These are phyloP conservation scores for Zygnema circumcarinatum DNA, from an alignment of 139 green algal genomes.

Conservation along the genomic window DNA sequence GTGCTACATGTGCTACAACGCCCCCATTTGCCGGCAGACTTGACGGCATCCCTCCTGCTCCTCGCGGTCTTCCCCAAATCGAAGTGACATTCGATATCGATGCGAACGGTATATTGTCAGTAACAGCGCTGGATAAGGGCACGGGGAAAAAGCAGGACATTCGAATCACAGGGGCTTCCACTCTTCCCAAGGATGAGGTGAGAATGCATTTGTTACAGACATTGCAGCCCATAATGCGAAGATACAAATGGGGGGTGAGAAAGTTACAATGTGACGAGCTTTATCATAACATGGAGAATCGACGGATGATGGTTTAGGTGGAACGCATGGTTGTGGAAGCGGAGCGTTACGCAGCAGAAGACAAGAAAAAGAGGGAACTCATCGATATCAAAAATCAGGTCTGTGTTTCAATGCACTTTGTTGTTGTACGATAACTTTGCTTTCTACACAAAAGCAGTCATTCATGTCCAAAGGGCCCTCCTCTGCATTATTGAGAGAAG, in stretches of 20 bases:
- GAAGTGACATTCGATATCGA: constrained; percentile 99
- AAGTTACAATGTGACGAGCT: too few species aligned
- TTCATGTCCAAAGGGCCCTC: too few species aligned
- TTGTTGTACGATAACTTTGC: too few species aligned
- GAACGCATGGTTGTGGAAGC: constrained; percentile 83
- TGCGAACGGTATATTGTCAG: constrained; percentile 95
- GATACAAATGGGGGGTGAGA: too few species aligned
- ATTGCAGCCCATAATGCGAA: neutral
- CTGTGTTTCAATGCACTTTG: too few species aligned
- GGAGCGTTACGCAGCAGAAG: constrained; percentile 86
- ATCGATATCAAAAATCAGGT: constrained; percentile 94
- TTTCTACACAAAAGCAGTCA: too few species aligned
- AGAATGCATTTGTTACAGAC: constrained; percentile 64
- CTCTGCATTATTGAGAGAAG: too few species aligned
- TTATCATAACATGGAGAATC: too few species aligned
- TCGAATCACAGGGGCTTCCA: constrained; percentile 90
- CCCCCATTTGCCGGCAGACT: constrained; percentile 68
- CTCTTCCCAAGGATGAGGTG: constrained; percentile 72
- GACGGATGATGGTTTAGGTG: too few species aligned
- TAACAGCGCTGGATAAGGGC: constrained; percentile 95
- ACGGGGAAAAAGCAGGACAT: constrained; percentile 92
- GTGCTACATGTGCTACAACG: too few species aligned
- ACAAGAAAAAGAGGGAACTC: constrained; percentile 87
- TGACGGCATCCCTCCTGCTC: constrained; percentile 92
- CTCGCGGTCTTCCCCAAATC: constrained; percentile 90